Conservation (phyloP, 164 flowering plant genomes). For the Brasenia schreberi region DNA sequence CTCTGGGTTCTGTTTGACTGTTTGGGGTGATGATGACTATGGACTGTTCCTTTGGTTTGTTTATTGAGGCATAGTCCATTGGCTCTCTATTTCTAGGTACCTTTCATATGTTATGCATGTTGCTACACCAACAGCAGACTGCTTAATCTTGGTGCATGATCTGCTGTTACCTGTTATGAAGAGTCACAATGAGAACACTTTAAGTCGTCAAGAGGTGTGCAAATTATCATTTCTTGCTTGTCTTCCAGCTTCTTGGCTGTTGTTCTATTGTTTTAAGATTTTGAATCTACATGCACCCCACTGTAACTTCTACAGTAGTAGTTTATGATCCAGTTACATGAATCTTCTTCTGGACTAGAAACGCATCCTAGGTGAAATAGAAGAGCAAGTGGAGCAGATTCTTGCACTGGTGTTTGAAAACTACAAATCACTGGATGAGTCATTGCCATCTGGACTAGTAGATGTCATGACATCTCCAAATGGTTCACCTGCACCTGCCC, state of each 20-base stretch:
- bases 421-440: conserved; percentile 82
- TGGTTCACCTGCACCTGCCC: conserved; percentile 73
- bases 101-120: conserved; percentile 94
- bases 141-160: conserved; percentile 65
- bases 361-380: conserved; percentile 76
- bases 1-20: too few relatives aligned
- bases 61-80: background rate
- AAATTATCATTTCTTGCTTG: background rate
- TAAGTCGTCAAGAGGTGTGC: conserved; percentile 94
- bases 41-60: background rate
- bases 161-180: conserved; percentile 68
- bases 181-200: conserved; percentile 42
- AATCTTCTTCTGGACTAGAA: conserved; percentile 29
- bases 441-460: conserved; percentile 57
- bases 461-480: conserved; percentile 63
- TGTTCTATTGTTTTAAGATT: background rate
- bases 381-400: conserved; percentile 72
- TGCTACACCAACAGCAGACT: conserved; percentile 92
- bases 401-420: conserved; percentile 77
- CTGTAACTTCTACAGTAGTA: too few relatives aligned
- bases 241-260: background rate
- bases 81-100: conserved; percentile 32
- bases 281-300: background rate
- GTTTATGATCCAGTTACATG: background rate
- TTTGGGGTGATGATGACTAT: background rate